A percentile compares a stretch with the other conserved stretches of the same genome.
phyloP scores from a whole-genome alignment of 176 grass and related monocot species.

The Chloris gayana region DNA sequence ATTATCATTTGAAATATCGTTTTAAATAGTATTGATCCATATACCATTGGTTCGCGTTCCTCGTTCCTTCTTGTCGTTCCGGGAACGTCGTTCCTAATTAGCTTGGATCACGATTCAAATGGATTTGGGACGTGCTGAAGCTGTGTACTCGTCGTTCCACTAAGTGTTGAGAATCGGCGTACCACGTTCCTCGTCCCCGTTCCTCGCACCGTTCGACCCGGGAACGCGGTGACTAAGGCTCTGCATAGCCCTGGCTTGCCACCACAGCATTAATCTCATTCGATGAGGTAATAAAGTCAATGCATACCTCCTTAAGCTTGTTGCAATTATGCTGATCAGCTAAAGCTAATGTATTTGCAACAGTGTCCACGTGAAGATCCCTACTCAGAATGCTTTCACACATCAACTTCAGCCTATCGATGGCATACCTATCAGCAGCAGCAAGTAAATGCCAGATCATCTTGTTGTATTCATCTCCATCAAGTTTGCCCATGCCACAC shows the following conservation, averaged over 20 bases:
- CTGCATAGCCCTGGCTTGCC: not conserved
- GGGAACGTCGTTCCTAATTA: no score
- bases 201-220: no score
- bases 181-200: no score
- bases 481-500: not conserved
- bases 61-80: no score
- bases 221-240: no score
- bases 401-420: constrained; percentile 15
- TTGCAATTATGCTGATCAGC: constrained; percentile 24
- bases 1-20: no score
- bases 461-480: not conserved
- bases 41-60: no score
- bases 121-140: no score
- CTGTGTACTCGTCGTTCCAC: no score
- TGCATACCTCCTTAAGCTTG: constrained; percentile 24
- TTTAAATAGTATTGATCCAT: no score
- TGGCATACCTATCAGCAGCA: constrained; percentile 13
- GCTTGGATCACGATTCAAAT: no score
- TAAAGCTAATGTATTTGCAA: constrained; percentile 29
- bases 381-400: constrained; percentile 10
- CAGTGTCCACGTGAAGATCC: constrained; percentile 4
- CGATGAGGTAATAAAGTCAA: constrained; percentile 18
- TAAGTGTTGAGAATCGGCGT: no score
- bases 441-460: constrained; percentile 24
- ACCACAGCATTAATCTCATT: not conserved